phyloP scores from a whole-genome alignment of 768 basidiomycete species.

The Suillus spraguei region DNA sequence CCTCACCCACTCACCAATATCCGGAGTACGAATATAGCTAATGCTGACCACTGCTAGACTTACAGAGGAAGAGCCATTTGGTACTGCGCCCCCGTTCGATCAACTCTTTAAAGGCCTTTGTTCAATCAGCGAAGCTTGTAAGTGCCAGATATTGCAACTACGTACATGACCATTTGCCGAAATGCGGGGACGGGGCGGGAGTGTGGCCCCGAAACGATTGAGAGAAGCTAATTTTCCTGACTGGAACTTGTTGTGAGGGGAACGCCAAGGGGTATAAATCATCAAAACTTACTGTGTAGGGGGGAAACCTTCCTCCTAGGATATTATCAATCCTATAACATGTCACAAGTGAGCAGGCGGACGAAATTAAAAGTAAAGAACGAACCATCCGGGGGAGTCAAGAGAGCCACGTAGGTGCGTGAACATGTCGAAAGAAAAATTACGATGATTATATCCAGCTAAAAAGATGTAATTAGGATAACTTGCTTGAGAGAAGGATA shows the following conservation, averaged over 20 bases:
- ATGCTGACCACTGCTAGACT: conserved; percentile 14
- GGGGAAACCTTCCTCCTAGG: conserved; percentile 32
- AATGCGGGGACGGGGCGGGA: conserved; percentile 26
- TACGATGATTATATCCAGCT: conserved; percentile 75
- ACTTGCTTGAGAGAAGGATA: neutral
- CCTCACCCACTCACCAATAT: neutral
- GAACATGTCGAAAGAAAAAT: conserved; percentile 76
- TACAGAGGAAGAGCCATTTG: conserved; percentile 10
- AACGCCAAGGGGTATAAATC: neutral
- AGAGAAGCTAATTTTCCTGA: conserved; percentile 29
- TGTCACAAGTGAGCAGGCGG: conserved; percentile 9
- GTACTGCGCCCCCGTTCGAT: neutral
- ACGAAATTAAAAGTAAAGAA: neutral
- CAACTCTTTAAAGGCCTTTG: conserved; percentile 13
- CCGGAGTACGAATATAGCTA: conserved; percentile 10
- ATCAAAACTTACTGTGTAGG: conserved; percentile 28
- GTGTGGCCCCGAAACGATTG: conserved; percentile 15
- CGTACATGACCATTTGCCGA: conserved; percentile 14
- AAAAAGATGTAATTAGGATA: conserved; percentile 2
- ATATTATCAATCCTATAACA: conserved; percentile 25
- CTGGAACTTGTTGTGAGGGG: conserved; percentile 12
- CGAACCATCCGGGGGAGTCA: conserved; percentile 41
- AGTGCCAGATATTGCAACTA: neutral
- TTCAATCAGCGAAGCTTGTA: conserved; percentile 19
- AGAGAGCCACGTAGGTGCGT: conserved; percentile 68